phyloP scores from a whole-genome alignment of 2,329 filamentous ascomycete genomes.

The Colletotrichum sp. region DNA sequence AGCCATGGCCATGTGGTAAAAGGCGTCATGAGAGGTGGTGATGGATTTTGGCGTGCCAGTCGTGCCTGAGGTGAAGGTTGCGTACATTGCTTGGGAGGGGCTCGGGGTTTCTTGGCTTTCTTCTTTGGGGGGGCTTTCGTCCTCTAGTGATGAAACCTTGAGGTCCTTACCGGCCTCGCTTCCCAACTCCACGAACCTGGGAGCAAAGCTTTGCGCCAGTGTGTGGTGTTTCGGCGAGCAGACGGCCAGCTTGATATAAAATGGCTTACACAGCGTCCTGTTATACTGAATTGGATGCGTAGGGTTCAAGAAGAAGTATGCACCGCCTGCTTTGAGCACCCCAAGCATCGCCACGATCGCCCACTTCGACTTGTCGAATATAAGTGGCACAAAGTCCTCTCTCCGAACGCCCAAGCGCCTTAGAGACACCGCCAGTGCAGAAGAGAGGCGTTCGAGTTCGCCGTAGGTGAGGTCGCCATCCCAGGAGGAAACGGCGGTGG shows the following conservation, averaged over 20 bases:
- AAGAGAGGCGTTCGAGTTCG: neutral
- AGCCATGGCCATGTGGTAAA: neutral
- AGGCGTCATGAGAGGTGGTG: slow-evolving; percentile 35
- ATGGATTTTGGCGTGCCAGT: slow-evolving; percentile 62
- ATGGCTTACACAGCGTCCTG: too few relatives aligned
- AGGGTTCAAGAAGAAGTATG: slow-evolving; percentile 35
- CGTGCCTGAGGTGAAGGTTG: slow-evolving; percentile 63
- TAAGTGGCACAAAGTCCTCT: slow-evolving; percentile 32
- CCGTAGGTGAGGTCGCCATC: neutral
- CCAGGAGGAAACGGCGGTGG: slow-evolving; percentile 18
- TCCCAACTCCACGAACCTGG: too few relatives aligned
- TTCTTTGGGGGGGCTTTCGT: too few relatives aligned
- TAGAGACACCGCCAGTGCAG: slow-evolving; percentile 23
- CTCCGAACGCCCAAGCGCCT: slow-evolving; percentile 25
- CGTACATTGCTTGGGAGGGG: slow-evolving; percentile 24
- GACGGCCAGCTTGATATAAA: too few relatives aligned
- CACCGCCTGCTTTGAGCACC: slow-evolving; percentile 36
- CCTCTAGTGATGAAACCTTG: too few relatives aligned
- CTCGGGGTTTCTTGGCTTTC: too few relatives aligned
- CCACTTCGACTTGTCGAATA: slow-evolving; percentile 36
- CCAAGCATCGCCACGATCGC: slow-evolving; percentile 33
- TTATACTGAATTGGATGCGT: neutral
- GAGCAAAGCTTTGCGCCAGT: too few relatives aligned
- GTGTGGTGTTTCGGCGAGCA: too few relatives aligned
- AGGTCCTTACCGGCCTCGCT: too few relatives aligned